These are phyloP conservation scores for Gracilaria domingensis DNA, from an alignment of 23 red algal species.

Conservation along the genomic window DNA sequence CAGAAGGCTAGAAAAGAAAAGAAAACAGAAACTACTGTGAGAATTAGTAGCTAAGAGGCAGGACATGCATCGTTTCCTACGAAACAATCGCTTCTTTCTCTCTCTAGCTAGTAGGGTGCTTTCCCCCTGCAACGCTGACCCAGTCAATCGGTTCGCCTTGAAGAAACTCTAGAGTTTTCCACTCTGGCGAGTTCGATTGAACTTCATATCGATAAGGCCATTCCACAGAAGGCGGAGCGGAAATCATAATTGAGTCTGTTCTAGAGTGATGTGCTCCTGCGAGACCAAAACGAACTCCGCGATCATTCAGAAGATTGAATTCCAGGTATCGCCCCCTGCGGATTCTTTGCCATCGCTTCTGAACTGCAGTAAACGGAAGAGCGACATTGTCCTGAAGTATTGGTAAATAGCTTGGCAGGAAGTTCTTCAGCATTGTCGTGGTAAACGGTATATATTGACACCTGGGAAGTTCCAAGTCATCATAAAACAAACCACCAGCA, in stretches of 20 bases:
- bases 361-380: conserved; percentile 16
- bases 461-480: conserved; percentile 23
- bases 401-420: conserved; percentile 43
- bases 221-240: conserved; percentile 71
- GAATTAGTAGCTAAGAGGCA: no score
- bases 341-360: conserved; percentile 67
- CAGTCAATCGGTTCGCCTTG: conserved; percentile 57
- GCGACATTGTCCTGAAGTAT: conserved; percentile 20
- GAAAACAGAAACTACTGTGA: no score
- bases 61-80: neutral
- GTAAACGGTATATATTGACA: conserved; percentile 13
- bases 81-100: neutral
- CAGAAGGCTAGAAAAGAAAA: no score
- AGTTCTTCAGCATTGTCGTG: conserved; percentile 7
- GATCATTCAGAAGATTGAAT: conserved; percentile 76
- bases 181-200: conserved; percentile 28
- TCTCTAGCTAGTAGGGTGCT: no score
- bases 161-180: conserved; percentile 47
- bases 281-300: conserved; percentile 77
- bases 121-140: neutral
- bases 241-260: conserved; percentile 73
- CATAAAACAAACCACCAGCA: conserved; percentile 77
- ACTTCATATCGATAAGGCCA: conserved; percentile 62
- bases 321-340: conserved; percentile 69
- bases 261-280: conserved; percentile 17